Base-by-base conservation (phyloP, 192 early-diverging fungal genomes). In the Entomortierella parvispora region DNA sequence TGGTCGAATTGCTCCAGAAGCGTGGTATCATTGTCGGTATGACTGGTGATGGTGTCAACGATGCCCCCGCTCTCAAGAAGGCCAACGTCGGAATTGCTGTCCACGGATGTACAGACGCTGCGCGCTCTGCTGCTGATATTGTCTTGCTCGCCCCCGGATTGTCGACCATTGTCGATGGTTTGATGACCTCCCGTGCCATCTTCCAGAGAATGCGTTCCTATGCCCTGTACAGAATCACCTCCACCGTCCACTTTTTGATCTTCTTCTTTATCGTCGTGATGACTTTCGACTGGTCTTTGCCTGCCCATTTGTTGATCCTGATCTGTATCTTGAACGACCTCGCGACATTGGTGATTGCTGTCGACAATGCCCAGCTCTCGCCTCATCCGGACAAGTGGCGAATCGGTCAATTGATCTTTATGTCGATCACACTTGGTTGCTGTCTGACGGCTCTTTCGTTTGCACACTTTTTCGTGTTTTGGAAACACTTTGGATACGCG, bases 11-110 rank as follows among this genome's bases (percentile, higher is more conserved):
- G 33, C 81, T 98, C 20, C 96, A 98, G 81, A 92, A 94, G 45
- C 89, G 91, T 60, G 92, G 91, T 12, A 76, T 90, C 29, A 76
- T 94, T 40, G 93, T 95, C 51, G 93, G 94, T 55, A 97, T 98
- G 96, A 98, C 96, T 28, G 97, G 97, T 68, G 96, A 97, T 81
- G 95, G 96, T 79, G 94, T 96, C 40, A 99, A 99, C 76, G 97
- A 99, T 79, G 97, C 96, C 5, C 97, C 97, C 22, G 97, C 96
- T 4, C 83, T 99, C 34, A 97, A 98, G 84, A 97, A 97, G 84
- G 95, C 95, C 61, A 93, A 97, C 69, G 95, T 98, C 51, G 97
- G 97, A 44, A 97, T 98, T 75, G 96, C 96, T 47, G 95, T 98
- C 42, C 90, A 95, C 55, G 94, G 93, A 42, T 95, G 95, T 80